Base-by-base conservation (phyloP, 2,329 filamentous ascomycete species). In the Apiospora saccharicola region DNA sequence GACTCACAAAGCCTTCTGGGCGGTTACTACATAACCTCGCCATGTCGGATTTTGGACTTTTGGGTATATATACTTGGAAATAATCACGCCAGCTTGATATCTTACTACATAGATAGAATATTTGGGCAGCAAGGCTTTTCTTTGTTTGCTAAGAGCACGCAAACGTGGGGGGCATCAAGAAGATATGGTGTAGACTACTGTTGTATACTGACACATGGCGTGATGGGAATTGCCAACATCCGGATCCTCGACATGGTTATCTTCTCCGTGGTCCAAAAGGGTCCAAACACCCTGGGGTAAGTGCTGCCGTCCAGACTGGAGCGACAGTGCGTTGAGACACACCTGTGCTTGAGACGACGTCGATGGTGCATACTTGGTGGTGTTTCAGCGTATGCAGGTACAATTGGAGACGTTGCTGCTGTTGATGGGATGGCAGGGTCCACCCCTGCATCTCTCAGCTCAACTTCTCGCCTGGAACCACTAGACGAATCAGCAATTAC, bases 1-100 rank as follows among this genome's bases (percentile, higher is more conserved):
- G n/a, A 71, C 72, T 53, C 41, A 73, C 72, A 34, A 73, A 70
- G 67, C 72, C 72, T 47, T 73, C 72, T 24, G 72, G 69, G 30
- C 72, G 72, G 53, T 73, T 73, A 14, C 41, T 69, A 44, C 72
- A 73, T n/a, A 73, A 44, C n/a, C 47, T 37, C 22, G 70, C n/a
- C 72, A 73, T 71, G 16, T 19, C 51, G 41, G 41, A 41, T 64
- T n/a, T 3, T 41, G 41, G n/a, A 30, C 26, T 4, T 30, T 30
- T 30, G 26, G 26, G 26, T 30, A 30, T 30, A 30, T 61, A 34
- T 22, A 37, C 4, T 37, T 22, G 22, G 19, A 19, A 19, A 19
- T 46, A 46, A 57, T 3, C 30, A 37, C 1, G 30, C n/a, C 30
- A 14, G 22, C 16, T 30, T 16, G 24, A 19, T 3, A 41, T 41